Evolutionary conservation across 768 basidiomycete genomes (phyloP), one percentile per base, ranked within the genome.

Genomic region (Phallus indusiatus): DNA sequence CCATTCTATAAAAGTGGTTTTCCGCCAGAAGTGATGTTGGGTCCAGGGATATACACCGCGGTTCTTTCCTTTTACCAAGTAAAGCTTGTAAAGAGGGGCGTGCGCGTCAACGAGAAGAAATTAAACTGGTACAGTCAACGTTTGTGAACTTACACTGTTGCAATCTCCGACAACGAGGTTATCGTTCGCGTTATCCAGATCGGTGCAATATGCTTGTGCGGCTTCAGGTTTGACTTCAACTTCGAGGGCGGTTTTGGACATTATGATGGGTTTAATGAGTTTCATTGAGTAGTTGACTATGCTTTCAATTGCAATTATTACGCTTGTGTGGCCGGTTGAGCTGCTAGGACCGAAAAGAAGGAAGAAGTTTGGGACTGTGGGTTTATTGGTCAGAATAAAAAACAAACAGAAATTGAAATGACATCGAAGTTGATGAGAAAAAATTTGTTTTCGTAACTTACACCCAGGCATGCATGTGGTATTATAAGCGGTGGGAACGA

Each of bases 301-400:
- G 53, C 59, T 59, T 33, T 59, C 61, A 46, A 59, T 54, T 20
- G 67, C 64, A 46, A 65, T 62, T 18, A 69, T 64, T 34, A 65
- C 65, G 20, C 61, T 64, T 7, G 62, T 64, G 53, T 67, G 65
- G 0, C 66, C 66, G 3, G 66, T 67, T 1, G 62, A 60, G 5
- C 60, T 51, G 34, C 66, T 66, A 6, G 68, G 67, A 0, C 68
- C 68, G 59, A 61, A 63, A 11, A 67, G 18, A 46, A 63, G 61
- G 42, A 58, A 53, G 28, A 63, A 61, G 53, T 63, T 63, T 9
- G 63, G 63, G 55, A 61, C 47, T 50, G 46, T 24, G 10, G 4
- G 42, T 14, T n/a, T n/a, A n/a, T n/a, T n/a, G n/a, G n/a, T n/a
- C n/a, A n/a, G n/a, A n/a, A n/a, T n/a, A n/a, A n/a, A n/a, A n/a